phyloP scores from a whole-genome alignment of 345 rosid genomes.

The Gossypium bickii region DNA sequence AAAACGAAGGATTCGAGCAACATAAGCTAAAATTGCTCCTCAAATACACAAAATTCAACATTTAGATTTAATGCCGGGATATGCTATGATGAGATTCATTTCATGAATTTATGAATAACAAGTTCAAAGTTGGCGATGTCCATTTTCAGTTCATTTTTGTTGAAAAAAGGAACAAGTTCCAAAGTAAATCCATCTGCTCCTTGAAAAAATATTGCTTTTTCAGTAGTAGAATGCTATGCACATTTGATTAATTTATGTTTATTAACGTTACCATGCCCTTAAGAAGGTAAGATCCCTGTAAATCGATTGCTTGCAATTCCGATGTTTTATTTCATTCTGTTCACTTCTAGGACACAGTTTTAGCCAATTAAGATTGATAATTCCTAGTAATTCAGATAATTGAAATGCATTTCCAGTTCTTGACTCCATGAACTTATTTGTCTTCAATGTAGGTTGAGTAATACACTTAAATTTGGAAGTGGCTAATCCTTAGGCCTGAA shows the following conservation, averaged over 20 bases:
- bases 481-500: conserved; percentile 18
- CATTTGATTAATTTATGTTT: not conserved
- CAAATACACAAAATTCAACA: not conserved
- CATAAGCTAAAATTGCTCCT: not conserved
- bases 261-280: not conserved
- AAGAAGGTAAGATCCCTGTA: not conserved
- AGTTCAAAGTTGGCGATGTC: not conserved
- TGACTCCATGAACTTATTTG: not conserved
- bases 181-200: not conserved
- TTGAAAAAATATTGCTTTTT: too few species aligned
- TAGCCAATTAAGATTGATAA: not conserved
- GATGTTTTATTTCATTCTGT: not conserved
- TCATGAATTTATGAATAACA: not conserved
- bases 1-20: too few species aligned
- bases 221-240: not conserved
- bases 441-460: conserved; percentile 49
- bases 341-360: too few species aligned
- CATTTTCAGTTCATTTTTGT: not conserved
- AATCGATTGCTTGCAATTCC: not conserved
- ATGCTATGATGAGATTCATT: not conserved
- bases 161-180: not conserved
- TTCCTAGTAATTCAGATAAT: not conserved
- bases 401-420: too few species aligned
- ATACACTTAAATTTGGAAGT: conserved; percentile 44
- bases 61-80: not conserved